Percentiles rank a stretch among this genome's conserved stretches.
phyloP scores from a whole-genome alignment of 78 protist genomes.

The Guillardia theta region DNA sequence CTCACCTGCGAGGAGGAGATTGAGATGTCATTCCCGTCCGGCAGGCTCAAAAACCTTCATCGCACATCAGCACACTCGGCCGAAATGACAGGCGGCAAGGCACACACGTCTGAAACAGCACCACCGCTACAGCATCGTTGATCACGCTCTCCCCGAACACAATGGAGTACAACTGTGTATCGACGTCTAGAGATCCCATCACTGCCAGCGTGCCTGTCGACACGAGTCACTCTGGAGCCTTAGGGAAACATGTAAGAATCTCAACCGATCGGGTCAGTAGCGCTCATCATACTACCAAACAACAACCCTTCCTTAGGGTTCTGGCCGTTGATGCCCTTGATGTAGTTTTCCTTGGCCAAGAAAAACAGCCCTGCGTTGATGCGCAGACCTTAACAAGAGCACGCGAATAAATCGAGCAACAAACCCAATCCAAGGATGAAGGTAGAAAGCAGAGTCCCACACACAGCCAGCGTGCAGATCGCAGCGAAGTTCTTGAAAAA shows the following conservation, averaged over 20 bases:
- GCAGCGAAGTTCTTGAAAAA: not conserved
- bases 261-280: not conserved
- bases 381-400: too few relatives aligned
- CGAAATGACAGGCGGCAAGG: too few relatives aligned
- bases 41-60: too few relatives aligned
- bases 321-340: not conserved
- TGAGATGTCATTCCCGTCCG: too few relatives aligned
- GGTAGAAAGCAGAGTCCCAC: not conserved
- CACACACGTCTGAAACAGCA: not conserved
- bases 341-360: not conserved
- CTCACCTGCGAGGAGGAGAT: too few relatives aligned
- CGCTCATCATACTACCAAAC: not conserved
- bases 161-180: not conserved
- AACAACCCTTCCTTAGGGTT: not conserved
- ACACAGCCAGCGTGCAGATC: not conserved
- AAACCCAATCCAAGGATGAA: not conserved
- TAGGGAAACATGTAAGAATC: too few relatives aligned
- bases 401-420: too few relatives aligned
- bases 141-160: conserved; percentile 17
- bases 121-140: not conserved
- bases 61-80: too few relatives aligned
- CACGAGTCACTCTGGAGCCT: too few relatives aligned
- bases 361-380: not conserved
- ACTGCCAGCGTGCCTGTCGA: too few relatives aligned
- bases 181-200: too few relatives aligned